Percentiles rank a stretch among this genome's conserved stretches.
Evolutionary conservation across 169 alveolate genomes (phyloP).

Genomic region (Plasmodium gaboni): DNA sequence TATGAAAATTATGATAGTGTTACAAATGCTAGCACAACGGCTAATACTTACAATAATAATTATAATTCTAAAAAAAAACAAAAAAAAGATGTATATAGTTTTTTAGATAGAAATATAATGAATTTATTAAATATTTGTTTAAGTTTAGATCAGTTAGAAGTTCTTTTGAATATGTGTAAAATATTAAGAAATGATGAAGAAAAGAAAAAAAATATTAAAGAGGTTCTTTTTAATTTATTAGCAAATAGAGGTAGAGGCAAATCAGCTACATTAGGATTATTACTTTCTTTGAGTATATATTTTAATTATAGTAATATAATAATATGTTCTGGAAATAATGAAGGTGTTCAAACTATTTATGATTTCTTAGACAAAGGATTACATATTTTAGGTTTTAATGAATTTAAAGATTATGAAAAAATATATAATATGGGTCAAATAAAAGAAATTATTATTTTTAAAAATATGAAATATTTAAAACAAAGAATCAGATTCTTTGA

Average conservation of each 20-base stretch:
- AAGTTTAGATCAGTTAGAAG: conserved; percentile 64
- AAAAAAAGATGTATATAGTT: not conserved
- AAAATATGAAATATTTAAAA: conserved; percentile 74
- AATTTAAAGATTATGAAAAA: conserved; percentile 92
- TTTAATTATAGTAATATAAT: conserved; percentile 95
- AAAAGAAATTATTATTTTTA: conserved; percentile 74
- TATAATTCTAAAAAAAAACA: not conserved
- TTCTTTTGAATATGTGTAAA: conserved; percentile 51
- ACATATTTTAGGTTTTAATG: conserved; percentile 92
- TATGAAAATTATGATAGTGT: not conserved
- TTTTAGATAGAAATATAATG: conserved; percentile 25
- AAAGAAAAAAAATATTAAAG: conserved; percentile 53
- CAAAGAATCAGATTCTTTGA: conserved; percentile 77
- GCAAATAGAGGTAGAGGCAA: conserved; percentile 99
- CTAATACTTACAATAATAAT: not conserved
- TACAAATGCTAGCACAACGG: not conserved
- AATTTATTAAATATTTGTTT: conserved; percentile 35
- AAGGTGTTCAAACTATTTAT: conserved; percentile 97
- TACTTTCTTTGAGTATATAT: conserved; percentile 93
- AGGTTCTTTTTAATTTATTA: conserved; percentile 75
- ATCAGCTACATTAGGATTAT: conserved; percentile 98
- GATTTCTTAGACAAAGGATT: conserved; percentile 97
- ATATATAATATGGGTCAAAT: conserved; percentile 76
- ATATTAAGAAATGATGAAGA: conserved; percentile 62
- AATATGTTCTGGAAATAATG: conserved; percentile 99